phyloP scores from a whole-genome alignment of 2,329 filamentous ascomycete genomes.

The Arthrinium phaeospermum region DNA sequence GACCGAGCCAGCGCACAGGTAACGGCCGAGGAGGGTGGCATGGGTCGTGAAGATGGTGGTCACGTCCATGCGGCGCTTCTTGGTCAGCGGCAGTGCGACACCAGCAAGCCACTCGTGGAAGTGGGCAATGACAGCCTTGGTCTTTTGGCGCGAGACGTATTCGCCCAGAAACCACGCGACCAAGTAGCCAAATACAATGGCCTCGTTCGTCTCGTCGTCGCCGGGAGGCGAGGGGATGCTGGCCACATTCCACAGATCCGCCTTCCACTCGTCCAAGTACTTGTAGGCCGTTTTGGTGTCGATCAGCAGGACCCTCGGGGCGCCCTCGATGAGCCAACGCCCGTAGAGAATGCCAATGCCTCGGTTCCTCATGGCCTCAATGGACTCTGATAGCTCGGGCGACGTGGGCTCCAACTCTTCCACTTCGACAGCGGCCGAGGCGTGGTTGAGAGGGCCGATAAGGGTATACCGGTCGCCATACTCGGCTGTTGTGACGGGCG shows the following conservation, averaged over 20 bases:
- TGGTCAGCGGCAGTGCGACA: slow-evolving; percentile 88
- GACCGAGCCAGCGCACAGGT: slow-evolving; percentile 95
- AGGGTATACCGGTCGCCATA: slow-evolving; percentile 98
- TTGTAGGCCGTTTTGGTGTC: slow-evolving; percentile 93
- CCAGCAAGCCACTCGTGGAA: slow-evolving; percentile 99
- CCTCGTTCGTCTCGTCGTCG: slow-evolving; percentile 96
- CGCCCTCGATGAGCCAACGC: slow-evolving; percentile 96
- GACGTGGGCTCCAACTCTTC: slow-evolving; percentile 88
- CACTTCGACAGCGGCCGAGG: slow-evolving; percentile 96
- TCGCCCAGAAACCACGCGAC: slow-evolving; percentile 98
- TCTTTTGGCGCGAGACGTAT: slow-evolving; percentile 94
- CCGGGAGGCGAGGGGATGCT: slow-evolving; percentile 91
- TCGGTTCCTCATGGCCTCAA: slow-evolving; percentile 90
- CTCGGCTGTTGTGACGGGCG: slow-evolving; percentile 94
- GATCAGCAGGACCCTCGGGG: slow-evolving; percentile 90
- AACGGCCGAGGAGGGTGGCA: slow-evolving; percentile 91
- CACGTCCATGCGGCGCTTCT: slow-evolving; percentile 92
- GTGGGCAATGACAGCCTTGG: slow-evolving; percentile 91
- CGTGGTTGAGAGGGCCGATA: slow-evolving; percentile 90
- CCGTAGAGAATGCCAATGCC: slow-evolving; percentile 92
- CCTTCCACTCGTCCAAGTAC: slow-evolving; percentile 95
- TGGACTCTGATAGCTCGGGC: slow-evolving; percentile 79
- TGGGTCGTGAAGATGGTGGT: slow-evolving; percentile 99
- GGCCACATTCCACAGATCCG: slow-evolving; percentile 90
- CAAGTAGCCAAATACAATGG: slow-evolving; percentile 95